Base-by-base conservation (phyloP, 2,329 filamentous ascomycete species). In the Graphilbum fragrans region DNA sequence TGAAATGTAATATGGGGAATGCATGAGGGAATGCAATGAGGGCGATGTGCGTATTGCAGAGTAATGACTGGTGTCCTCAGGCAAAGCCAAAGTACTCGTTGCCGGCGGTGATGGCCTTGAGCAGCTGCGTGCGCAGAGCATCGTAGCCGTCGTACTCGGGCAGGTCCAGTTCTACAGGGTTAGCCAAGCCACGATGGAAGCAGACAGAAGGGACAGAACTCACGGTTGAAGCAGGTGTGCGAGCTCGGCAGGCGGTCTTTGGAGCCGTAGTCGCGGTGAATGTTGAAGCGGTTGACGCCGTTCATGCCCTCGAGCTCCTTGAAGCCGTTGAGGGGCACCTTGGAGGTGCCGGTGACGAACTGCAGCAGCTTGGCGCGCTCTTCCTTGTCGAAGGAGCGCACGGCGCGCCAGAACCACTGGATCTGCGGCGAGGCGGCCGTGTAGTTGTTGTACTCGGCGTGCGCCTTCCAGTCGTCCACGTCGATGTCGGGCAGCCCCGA, bases 261-360 rank as follows among this genome's bases (percentile, higher is more conserved):
- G 69, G 83, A 90, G 53, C 90, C 88, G 63, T 94, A 95, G 62
- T 96, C 92, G 49, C 92, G 86, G 59, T 98, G 92, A 48, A 98
- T 96, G 61, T 96, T 98, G 78, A 98, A 98, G 50, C 86, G 81
- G 62, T 84, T 94, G 60, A 96, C 81, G 32, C 92, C 92, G 57
- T 98, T 96, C 92, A 98, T 98, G 50, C 92, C 93, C 66, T 98
- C 93, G 7, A 98, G 75, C 62, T 98, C 92, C 66, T 94, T 95
- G 73, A 98, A 98, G 12, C 92, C 92, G 53, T 98, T 98, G 38
- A 98, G 77, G 32, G 92, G 92, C 37, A 98, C 93, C 65, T 98
- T 98, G 60, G 85, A 93, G 17, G 93, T 98, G 58, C 92, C 92
- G 2, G 93, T 98, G 50, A 98, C 92, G 59, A 98, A 98, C 57